Base-by-base conservation (phyloP, 139 green algal genomes). In the Coelastrella sp. region DNA sequence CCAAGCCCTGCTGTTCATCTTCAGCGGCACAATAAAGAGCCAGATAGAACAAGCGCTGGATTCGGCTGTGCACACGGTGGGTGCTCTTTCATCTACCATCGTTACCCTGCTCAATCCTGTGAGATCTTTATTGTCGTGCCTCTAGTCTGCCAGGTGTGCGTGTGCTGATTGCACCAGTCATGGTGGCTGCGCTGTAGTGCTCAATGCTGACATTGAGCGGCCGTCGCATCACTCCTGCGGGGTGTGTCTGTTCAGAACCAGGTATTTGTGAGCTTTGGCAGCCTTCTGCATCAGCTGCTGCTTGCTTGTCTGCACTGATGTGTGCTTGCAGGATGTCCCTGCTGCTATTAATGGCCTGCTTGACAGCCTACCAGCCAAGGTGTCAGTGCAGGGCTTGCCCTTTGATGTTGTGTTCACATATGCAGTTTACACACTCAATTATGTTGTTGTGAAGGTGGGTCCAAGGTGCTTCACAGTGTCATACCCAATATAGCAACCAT, bases 1-100 rank as follows among this genome's bases (percentile, higher is more conserved):
- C 87, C 88, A 93, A 59, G 87, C 81, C 7, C 65, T 93, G 49
- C 87, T 93, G n/a, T 86, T 63, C 63, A 85, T 93, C 19, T 93
- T 93, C 87, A 86, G 76, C 15, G 72, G 88, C 22, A 59, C 63
- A 11, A 85, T 91, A 27, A 83, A 82, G 63, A 56, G 73, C 6
- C 73, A 91, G 85, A 87, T 93, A 14, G 87, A 91, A 81, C 81
- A 78, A 49, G 83, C 75, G 6, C 60, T 93, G 49, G 82, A 89
- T 66, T 56, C 60, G 15, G 86, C 91, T 4, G 25, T 93, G 86
- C 70, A 78, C 66, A 90, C 86, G 25, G 86, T 90, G 86, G 60
- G 86, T 49, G 19, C 8, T 24, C 10, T 17, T 17, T 3, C 15
- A 11, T 8, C 12, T 12, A 12, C 63, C 12, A 70, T 70, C 4